These are phyloP conservation scores for Phaeosphaeriaceae sp. DNA, from an alignment of 2,329 filamentous ascomycete species.

Conservation along the genomic window DNA sequence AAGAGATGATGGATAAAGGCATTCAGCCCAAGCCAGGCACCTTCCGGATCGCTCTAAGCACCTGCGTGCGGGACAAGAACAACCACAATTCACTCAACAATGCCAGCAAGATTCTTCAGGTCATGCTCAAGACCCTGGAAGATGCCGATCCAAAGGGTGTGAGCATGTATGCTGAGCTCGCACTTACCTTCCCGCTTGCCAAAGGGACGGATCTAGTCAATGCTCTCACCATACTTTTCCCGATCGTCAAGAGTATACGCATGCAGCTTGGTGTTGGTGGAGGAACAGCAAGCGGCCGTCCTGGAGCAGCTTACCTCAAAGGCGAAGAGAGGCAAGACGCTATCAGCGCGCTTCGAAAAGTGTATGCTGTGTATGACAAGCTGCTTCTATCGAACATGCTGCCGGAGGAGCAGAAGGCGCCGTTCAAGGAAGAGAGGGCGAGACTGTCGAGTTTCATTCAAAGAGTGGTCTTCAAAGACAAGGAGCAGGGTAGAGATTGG, in stretches of 20 bases:
- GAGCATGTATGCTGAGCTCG: slow-evolving; percentile 41
- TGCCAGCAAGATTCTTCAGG: slow-evolving; percentile 68
- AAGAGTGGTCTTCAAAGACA: slow-evolving; percentile 21
- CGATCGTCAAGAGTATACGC: slow-evolving; percentile 33
- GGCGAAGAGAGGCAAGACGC: slow-evolving; percentile 32
- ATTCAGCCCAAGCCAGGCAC: slow-evolving; percentile 53
- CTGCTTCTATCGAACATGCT: slow-evolving; percentile 41
- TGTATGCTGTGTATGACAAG: slow-evolving; percentile 41
- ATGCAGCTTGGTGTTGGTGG: slow-evolving; percentile 40
- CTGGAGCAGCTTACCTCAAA: slow-evolving; percentile 20
- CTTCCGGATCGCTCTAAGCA: slow-evolving; percentile 75
- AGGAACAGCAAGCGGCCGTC: slow-evolving; percentile 2
- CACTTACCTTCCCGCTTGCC: slow-evolving; percentile 32
- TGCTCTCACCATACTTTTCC: slow-evolving; percentile 36
- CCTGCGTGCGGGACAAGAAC: slow-evolving; percentile 77
- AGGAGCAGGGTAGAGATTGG: background rate
- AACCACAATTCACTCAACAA: slow-evolving; percentile 73
- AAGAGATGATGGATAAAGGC: slow-evolving; percentile 35
- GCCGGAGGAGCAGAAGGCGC: slow-evolving; percentile 33
- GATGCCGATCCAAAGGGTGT: slow-evolving; percentile 41
- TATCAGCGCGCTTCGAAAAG: slow-evolving; percentile 31
- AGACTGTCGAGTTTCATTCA: slow-evolving; percentile 35
- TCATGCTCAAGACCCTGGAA: slow-evolving; percentile 35
- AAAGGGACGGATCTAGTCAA: slow-evolving; percentile 38
- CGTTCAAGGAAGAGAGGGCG: slow-evolving; percentile 35